A percentile compares a stretch with the other conserved stretches of the same genome.
These are phyloP conservation scores for Cytospora piceae DNA, from an alignment of 2,329 filamentous ascomycete genomes.

Conservation along the genomic window DNA sequence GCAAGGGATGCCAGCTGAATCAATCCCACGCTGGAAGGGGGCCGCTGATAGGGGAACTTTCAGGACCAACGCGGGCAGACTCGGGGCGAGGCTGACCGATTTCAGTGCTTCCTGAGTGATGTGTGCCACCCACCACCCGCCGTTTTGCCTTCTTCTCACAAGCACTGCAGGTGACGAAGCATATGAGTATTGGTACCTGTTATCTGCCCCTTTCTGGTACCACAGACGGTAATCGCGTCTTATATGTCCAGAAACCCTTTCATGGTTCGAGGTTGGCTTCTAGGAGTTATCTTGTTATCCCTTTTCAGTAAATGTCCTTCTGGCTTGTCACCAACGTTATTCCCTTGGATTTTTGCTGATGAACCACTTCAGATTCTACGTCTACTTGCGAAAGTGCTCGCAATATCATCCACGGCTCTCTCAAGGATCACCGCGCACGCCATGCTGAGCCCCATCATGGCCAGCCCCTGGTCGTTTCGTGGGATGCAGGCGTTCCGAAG, in stretches of 20 bases:
- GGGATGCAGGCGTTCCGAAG: slow-evolving; percentile 20
- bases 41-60: slow-evolving; percentile 8
- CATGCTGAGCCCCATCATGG: slow-evolving; percentile 28
- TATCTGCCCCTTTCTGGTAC: too few relatives aligned
- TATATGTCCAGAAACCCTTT: too few relatives aligned
- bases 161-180: too few relatives aligned
- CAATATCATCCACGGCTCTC: too few relatives aligned
- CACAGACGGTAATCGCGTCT: too few relatives aligned
- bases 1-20: slow-evolving; percentile 17
- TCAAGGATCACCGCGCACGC: not conserved
- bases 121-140: slow-evolving; percentile 7
- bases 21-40: not conserved
- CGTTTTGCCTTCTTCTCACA: slow-evolving; percentile 1
- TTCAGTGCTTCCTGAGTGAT: not conserved
- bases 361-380: slow-evolving; percentile 17
- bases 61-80: not conserved
- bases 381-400: too few relatives aligned
- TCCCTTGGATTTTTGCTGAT: slow-evolving; percentile 19
- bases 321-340: not conserved
- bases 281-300: too few relatives aligned
- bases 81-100: not conserved
- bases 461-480: slow-evolving; percentile 27
- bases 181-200: too few relatives aligned
- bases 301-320: too few relatives aligned
- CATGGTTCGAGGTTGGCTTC: too few relatives aligned